Percentiles rank a stretch among this genome's conserved stretches.
phyloP scores from a whole-genome alignment of 257 asterid species.

The Solanum sejunctum region DNA sequence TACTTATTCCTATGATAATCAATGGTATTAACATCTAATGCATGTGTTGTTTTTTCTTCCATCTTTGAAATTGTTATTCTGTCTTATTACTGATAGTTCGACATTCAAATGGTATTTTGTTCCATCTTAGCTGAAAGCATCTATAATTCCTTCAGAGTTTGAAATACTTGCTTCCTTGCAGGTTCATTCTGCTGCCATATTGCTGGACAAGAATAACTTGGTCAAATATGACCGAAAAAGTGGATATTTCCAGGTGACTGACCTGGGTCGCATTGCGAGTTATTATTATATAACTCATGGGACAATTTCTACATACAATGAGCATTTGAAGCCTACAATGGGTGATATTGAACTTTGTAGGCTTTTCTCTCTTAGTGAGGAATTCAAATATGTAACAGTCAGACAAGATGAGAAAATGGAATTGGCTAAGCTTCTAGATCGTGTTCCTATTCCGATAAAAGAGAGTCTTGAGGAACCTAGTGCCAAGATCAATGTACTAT shows the following conservation, averaged over 20 bases:
- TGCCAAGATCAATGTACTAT: conserved; percentile 35
- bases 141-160: not conserved
- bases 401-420: conserved; percentile 37
- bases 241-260: conserved; percentile 39
- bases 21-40: not conserved
- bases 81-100: not conserved
- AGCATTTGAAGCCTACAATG: conserved; percentile 36
- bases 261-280: conserved; percentile 41
- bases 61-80: not conserved
- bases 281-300: conserved; percentile 37
- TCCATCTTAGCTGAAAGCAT: not conserved
- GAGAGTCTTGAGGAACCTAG: conserved; percentile 39
- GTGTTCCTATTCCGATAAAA: conserved; percentile 32
- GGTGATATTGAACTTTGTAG: conserved; percentile 40
- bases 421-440: conserved; percentile 29
- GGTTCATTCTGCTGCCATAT: conserved; percentile 37
- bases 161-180: conserved; percentile 3
- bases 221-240: conserved; percentile 30
- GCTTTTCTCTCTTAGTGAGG: conserved; percentile 35
- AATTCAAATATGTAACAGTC: conserved; percentile 31
- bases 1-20: not conserved
- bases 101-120: not conserved
- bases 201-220: conserved; percentile 29
- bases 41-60: not conserved
- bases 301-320: conserved; percentile 28